A percentile compares a stretch with the other conserved stretches of the same genome.
phyloP scores from a whole-genome alignment of 164 flowering plant species.

The Litsea cubeba region DNA sequence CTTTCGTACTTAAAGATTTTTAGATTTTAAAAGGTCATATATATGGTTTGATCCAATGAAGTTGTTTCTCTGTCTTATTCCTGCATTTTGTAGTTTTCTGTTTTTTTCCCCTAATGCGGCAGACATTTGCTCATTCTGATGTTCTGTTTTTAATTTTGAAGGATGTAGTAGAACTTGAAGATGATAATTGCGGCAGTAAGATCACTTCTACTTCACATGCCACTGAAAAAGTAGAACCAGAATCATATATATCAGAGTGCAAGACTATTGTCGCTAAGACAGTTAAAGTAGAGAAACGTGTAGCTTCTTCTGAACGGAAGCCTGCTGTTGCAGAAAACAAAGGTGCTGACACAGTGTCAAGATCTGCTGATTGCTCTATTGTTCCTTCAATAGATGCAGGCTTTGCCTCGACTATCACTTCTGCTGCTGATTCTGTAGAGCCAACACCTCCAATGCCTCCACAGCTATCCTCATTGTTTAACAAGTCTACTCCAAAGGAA shows the following conservation, averaged over 20 bases:
- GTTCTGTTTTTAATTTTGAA: constrained; percentile 18
- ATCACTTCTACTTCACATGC: constrained; percentile 12
- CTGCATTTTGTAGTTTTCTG: too few species aligned
- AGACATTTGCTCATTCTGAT: not conserved
- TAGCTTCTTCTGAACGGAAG: constrained; percentile 20
- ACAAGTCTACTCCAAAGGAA: constrained; percentile 23
- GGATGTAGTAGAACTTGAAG: constrained; percentile 68
- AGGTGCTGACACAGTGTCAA: constrained; percentile 14
- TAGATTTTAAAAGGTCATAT: too few species aligned
- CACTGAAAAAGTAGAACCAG: constrained; percentile 21
- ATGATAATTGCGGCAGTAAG: constrained; percentile 31
- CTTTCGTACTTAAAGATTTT: too few species aligned
- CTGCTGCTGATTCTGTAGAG: constrained; percentile 16
- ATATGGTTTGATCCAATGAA: too few species aligned
- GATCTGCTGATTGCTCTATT: constrained; percentile 19
- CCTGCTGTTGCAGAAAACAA: constrained; percentile 15
- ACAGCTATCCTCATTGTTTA: constrained; percentile 18
- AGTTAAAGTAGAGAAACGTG: constrained; percentile 16
- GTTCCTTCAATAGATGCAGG: constrained; percentile 22
- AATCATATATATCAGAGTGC: constrained; percentile 10
- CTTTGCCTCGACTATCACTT: constrained; percentile 19
- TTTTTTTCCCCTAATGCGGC: not conserved
- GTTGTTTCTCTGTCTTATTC: too few species aligned
- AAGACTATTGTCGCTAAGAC: constrained; percentile 18
- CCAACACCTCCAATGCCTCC: constrained; percentile 11